These are phyloP conservation scores for Musa schizocarpa DNA, from an alignment of 176 grass and related monocot species.

Conservation along the genomic window DNA sequence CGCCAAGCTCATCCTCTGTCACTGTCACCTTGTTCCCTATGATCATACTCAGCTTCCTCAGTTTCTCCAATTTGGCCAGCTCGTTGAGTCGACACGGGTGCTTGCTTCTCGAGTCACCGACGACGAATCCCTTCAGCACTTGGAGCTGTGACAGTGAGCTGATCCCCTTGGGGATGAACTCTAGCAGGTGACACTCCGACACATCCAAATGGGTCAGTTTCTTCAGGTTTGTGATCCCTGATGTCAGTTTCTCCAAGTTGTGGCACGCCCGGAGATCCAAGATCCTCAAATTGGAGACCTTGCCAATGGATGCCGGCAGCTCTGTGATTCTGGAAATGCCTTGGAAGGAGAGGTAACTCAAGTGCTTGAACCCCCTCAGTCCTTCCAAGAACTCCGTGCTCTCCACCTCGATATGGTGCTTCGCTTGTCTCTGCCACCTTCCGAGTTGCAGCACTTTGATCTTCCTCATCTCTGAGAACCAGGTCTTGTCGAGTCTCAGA, in stretches of 20 bases:
- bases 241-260: conserved; percentile 14
- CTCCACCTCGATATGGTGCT: conserved; percentile 49
- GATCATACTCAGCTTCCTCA: conserved; percentile 16
- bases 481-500: conserved; percentile 37
- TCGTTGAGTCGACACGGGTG: conserved; percentile 14
- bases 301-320: conserved; percentile 9
- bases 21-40: conserved; percentile 1
- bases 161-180: conserved; percentile 9
- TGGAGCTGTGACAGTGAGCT: conserved; percentile 6
- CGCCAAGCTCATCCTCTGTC: neutral
- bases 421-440: conserved; percentile 26
- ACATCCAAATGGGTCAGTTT: conserved; percentile 14
- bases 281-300: conserved; percentile 3
- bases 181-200: conserved; percentile 10
- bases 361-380: neutral
- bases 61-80: neutral
- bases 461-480: conserved; percentile 34
- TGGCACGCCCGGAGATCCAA: conserved; percentile 21
- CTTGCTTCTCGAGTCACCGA: conserved; percentile 2
- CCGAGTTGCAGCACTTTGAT: conserved; percentile 41
- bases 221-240: conserved; percentile 7
- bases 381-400: conserved; percentile 36
- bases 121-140: conserved; percentile 19
- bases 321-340: conserved; percentile 29
- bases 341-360: conserved; percentile 13